These are phyloP conservation scores for Didymella sp. DNA, from an alignment of 2,329 filamentous ascomycete species.

Conservation along the genomic window DNA sequence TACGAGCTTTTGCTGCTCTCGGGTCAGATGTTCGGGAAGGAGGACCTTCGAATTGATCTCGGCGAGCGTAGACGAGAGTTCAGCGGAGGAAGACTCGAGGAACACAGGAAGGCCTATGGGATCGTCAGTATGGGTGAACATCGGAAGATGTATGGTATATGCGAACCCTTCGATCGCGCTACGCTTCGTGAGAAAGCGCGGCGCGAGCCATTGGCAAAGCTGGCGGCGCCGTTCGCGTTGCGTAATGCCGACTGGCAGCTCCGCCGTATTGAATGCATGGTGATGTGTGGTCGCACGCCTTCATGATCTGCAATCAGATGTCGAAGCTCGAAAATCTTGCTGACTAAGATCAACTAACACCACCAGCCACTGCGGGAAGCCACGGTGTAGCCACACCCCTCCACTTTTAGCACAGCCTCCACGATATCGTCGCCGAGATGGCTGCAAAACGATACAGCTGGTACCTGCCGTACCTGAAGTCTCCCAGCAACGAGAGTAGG, in stretches of 20 bases:
- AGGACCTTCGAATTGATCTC: constrained; percentile 54
- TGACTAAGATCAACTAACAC: constrained; percentile 12
- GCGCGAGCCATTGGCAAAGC: constrained; percentile 30
- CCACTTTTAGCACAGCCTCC: constrained; percentile 20
- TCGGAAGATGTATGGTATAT: background rate
- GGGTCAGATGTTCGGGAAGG: constrained; percentile 53
- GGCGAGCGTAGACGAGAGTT: constrained; percentile 51
- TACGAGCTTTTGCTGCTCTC: constrained; percentile 52
- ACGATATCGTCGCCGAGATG: constrained; percentile 13
- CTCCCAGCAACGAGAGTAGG: constrained; percentile 1
- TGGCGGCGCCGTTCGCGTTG: constrained; percentile 16
- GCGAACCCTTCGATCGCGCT: constrained; percentile 35
- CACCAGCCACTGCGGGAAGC: constrained; percentile 16
- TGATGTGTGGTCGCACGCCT: constrained; percentile 18
- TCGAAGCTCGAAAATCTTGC: constrained; percentile 22
- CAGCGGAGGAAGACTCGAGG: constrained; percentile 49
- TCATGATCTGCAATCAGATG: background rate
- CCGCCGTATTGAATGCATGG: constrained; percentile 44
- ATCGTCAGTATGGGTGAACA: constrained; percentile 11
- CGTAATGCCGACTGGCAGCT: constrained; percentile 38
- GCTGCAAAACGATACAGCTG: constrained; percentile 27
- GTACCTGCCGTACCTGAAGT: constrained; percentile 29
- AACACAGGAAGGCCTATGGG: constrained; percentile 52
- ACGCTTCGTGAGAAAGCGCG: constrained; percentile 42
- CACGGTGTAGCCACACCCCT: constrained; percentile 15